These are phyloP conservation scores for Diversispora epigaea DNA, from an alignment of 192 early-diverging fungal species.

Conservation along the genomic window DNA sequence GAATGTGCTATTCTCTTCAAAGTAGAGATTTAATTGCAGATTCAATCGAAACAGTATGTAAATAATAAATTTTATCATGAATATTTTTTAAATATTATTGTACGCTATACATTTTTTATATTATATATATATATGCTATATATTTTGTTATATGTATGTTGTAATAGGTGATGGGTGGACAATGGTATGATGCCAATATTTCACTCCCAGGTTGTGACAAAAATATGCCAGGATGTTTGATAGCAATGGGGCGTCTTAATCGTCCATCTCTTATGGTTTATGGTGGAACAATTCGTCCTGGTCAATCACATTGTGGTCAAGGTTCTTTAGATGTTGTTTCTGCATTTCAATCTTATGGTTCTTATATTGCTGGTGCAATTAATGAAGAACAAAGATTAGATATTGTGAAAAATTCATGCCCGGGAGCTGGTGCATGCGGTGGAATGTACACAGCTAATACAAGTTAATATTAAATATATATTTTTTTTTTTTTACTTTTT, in stretches of 20 bases:
- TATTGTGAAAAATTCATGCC: conserved; percentile 70
- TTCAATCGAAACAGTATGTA: conserved; percentile 90
- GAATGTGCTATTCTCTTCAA: conserved; percentile 97
- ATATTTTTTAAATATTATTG: neutral
- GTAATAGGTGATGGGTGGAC: conserved; percentile 82
- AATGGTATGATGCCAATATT: conserved; percentile 99
- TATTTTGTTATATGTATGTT: too few relatives aligned
- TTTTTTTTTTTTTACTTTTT: neutral
- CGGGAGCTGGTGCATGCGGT: conserved; percentile 96
- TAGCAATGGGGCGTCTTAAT: conserved; percentile 95
- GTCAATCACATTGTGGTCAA: conserved; percentile 60
- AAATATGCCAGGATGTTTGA: conserved; percentile 98
- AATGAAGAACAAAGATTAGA: conserved; percentile 81
- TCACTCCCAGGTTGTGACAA: conserved; percentile 91
- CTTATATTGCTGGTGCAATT: conserved; percentile 88
- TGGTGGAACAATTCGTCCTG: conserved; percentile 94
- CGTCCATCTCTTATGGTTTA: conserved; percentile 98
- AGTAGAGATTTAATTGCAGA: conserved; percentile 98
- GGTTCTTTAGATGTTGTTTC: conserved; percentile 89
- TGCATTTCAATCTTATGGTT: conserved; percentile 95
- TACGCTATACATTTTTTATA: neutral
- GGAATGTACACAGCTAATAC: conserved; percentile 99
- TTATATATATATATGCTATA: neutral
- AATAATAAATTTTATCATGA: neutral
- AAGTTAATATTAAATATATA: conserved; percentile 48